These are phyloP conservation scores for Ganoderma sp. DNA, from an alignment of 1,284 basidiomycete genomes.

Conservation along the genomic window DNA sequence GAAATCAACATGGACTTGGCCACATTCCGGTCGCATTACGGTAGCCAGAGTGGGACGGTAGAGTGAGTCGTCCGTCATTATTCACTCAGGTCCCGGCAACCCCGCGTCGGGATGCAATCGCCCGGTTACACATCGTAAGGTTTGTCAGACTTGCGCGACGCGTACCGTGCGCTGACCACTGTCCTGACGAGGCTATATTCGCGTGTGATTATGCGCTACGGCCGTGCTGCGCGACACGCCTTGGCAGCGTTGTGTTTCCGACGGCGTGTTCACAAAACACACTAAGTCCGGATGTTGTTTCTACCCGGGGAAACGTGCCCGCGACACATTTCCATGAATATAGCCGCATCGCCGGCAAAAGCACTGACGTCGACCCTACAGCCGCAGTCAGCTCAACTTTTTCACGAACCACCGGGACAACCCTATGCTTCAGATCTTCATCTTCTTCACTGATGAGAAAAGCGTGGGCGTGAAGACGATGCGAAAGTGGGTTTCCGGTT, in stretches of 20 bases:
- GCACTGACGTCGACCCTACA: conserved; percentile 42
- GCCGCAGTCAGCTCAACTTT: conserved; percentile 88
- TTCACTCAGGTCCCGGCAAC: neutral
- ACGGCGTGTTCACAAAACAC: neutral
- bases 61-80: conserved; percentile 55
- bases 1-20: conserved; percentile 87
- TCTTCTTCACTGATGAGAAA: conserved; percentile 93
- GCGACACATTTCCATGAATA: neutral
- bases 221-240: neutral
- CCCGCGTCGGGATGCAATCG: neutral
- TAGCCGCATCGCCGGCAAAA: neutral
- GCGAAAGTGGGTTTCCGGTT: conserved; percentile 79
- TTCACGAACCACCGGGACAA: conserved; percentile 78
- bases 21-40: conserved; percentile 74
- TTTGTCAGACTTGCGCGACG: neutral
- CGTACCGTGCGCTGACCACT: neutral
- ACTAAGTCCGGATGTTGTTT: neutral
- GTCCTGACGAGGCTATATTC: neutral
- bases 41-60: conserved; percentile 63
- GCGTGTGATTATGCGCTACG: neutral
- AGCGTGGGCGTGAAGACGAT: conserved; percentile 96
- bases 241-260: neutral
- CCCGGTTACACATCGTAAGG: neutral
- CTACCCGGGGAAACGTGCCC: neutral
- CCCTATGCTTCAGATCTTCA: conserved; percentile 83